A percentile compares a stretch with the other conserved stretches of the same genome.
These are phyloP conservation scores for Neurospora sp. DNA, from an alignment of 495 filamentous ascomycete genomes.

Conservation along the genomic window DNA sequence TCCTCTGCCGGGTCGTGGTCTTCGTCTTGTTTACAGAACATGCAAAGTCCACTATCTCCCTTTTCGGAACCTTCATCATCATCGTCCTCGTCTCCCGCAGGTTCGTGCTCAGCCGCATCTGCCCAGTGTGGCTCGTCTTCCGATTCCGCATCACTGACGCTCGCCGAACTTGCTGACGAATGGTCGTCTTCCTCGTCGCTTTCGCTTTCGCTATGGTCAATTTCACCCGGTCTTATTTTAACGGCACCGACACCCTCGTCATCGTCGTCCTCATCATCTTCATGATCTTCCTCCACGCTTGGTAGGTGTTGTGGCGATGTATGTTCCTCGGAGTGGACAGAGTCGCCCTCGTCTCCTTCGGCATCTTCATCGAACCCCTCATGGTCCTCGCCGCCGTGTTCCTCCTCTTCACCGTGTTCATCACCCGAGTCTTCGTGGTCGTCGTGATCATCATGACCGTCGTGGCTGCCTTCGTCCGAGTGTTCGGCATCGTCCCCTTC, in stretches of 20 bases:
- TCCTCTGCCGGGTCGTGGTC: constrained; percentile 79
- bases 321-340: neutral
- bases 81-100: constrained; percentile 57
- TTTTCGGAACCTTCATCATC: constrained; percentile 49
- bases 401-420: constrained; percentile 35
- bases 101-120: constrained; percentile 39
- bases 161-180: constrained; percentile 10
- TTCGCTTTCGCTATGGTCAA: constrained; percentile 37
- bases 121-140: constrained; percentile 44
- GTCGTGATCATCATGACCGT: constrained; percentile 28
- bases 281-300: constrained; percentile 20
- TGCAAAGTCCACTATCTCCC: constrained; percentile 58
- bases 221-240: constrained; percentile 51
- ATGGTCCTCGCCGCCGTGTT: constrained; percentile 27
- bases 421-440: constrained; percentile 27
- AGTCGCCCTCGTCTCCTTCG: constrained; percentile 32
- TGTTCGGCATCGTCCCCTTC: constrained; percentile 20
- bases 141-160: constrained; percentile 28
- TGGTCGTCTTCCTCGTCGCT: constrained; percentile 17
- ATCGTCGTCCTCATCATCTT: constrained; percentile 38
- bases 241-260: constrained; percentile 66
- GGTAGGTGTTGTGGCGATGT: constrained; percentile 26
- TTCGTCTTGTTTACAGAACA: constrained; percentile 71
- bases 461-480: constrained; percentile 19
- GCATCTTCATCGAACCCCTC: constrained; percentile 31